phyloP scores from a whole-genome alignment of 805 yeast species.

The Candida yuanshanica region DNA sequence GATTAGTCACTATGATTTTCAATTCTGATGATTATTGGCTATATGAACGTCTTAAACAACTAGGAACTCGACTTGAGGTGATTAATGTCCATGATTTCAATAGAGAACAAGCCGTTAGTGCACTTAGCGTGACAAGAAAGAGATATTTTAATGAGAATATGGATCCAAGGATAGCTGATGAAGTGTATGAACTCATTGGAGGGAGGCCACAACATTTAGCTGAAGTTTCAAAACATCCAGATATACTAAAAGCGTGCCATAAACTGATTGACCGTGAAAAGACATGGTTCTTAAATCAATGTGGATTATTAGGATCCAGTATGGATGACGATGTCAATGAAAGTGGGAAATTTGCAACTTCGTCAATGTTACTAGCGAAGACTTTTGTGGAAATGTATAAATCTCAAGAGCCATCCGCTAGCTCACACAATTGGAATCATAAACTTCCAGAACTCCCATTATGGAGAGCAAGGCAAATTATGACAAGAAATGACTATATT shows the following conservation, averaged over 20 bases:
- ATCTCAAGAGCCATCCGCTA: constrained; percentile 11
- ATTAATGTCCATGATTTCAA: constrained; percentile 61
- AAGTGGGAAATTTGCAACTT: constrained; percentile 65
- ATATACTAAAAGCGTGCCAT: constrained; percentile 58
- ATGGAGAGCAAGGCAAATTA: constrained; percentile 79
- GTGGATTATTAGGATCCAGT: constrained; percentile 66
- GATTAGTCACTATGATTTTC: constrained; percentile 47
- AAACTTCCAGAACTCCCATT: constrained; percentile 67
- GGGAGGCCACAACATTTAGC: constrained; percentile 82
- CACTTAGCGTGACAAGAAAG: constrained; percentile 46
- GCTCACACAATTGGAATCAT: constrained; percentile 37
- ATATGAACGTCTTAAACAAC: constrained; percentile 64
- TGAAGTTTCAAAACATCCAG: constrained; percentile 56
- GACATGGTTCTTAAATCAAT: constrained; percentile 81
- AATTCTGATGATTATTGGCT: constrained; percentile 86
- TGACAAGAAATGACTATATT: constrained; percentile 81
- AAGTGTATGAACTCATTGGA: constrained; percentile 66
- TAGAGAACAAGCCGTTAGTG: constrained; percentile 48
- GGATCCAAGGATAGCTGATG: constrained; percentile 37
- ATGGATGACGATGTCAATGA: constrained; percentile 93
- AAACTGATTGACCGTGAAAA: constrained; percentile 71
- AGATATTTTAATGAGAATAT: constrained; percentile 35
- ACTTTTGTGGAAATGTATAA: constrained; percentile 57
- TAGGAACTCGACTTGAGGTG: constrained; percentile 72
- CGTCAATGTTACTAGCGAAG: constrained; percentile 68